These are phyloP conservation scores for Oryza punctata DNA, from an alignment of 176 grass and related monocot genomes.

Conservation along the genomic window DNA sequence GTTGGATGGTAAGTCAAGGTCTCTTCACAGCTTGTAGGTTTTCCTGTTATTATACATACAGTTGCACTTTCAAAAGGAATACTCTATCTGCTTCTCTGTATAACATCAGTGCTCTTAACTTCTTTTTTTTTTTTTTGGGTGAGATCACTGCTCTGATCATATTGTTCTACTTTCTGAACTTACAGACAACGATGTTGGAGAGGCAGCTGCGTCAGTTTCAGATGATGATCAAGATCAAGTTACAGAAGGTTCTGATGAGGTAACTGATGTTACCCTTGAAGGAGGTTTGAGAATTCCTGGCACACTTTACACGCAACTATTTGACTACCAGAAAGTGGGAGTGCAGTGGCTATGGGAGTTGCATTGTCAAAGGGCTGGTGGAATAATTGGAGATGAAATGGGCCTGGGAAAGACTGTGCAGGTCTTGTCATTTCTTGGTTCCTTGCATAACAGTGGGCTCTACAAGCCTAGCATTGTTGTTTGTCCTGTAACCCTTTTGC, in stretches of 20 bases:
- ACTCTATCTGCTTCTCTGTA: conserved; percentile 1
- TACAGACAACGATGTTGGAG: conserved; percentile 57
- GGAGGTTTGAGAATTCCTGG: conserved; percentile 82
- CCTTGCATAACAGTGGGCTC: conserved; percentile 80
- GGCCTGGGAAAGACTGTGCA: conserved; percentile 96
- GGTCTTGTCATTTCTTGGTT: conserved; percentile 79
- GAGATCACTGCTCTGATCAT: not conserved
- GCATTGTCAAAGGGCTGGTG: conserved; percentile 88
- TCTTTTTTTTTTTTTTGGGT: no score
- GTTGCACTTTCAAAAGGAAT: not conserved
- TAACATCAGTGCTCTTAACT: no score
- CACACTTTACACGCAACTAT: conserved; percentile 62
- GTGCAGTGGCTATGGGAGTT: conserved; percentile 99
- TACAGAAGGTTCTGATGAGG: conserved; percentile 38
- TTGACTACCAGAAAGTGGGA: conserved; percentile 97
- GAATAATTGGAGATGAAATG: conserved; percentile 99
- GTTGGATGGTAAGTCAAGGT: conserved; percentile 36
- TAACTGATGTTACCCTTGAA: conserved; percentile 67
- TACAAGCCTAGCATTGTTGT: conserved; percentile 84
- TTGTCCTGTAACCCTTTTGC: conserved; percentile 84
- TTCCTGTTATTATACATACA: conserved; percentile 21
- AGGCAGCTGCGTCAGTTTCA: conserved; percentile 35
- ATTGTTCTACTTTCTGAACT: conserved; percentile 27
- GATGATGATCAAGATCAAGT: conserved; percentile 66
- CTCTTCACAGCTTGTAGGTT: not conserved